These are phyloP conservation scores for Hydnomerulius pinastri DNA, from an alignment of 768 basidiomycete species.

Conservation along the genomic window DNA sequence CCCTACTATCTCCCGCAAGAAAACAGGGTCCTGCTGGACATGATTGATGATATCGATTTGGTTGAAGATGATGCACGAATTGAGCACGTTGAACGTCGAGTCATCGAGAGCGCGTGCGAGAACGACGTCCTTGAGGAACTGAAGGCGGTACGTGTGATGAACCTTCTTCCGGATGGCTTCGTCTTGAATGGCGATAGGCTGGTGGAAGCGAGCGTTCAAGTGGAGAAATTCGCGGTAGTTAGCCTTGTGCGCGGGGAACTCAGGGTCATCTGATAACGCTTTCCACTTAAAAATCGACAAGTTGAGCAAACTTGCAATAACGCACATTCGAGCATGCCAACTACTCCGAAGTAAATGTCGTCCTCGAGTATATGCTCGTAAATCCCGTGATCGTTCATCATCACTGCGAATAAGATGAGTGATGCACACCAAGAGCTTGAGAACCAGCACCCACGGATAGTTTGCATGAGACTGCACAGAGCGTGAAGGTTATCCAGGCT, in stretches of 20 bases:
- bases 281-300: conserved; percentile 15
- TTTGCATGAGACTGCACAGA: conserved; percentile 89
- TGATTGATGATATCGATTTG: conserved; percentile 97
- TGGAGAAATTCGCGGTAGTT: conserved; percentile 94
- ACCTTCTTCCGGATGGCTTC: conserved; percentile 79
- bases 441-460: conserved; percentile 67
- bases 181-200: conserved; percentile 86
- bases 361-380: conserved; percentile 96
- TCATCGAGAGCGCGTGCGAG: conserved; percentile 94
- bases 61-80: conserved; percentile 97
- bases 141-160: conserved; percentile 95
- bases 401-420: conserved; percentile 51
- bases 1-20: conserved; percentile 77
- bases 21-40: conserved; percentile 73
- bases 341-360: conserved; percentile 87
- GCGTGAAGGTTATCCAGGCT: conserved; percentile 88
- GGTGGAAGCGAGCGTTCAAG: conserved; percentile 80
- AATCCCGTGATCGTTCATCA: conserved; percentile 92
- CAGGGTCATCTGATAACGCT: conserved; percentile 79
- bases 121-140: conserved; percentile 98
- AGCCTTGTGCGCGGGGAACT: conserved; percentile 95
- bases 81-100: conserved; percentile 94
- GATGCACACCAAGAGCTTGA: background rate
- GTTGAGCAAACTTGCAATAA: conserved; percentile 13
- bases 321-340: conserved; percentile 97